Percentiles rank a stretch among this genome's conserved stretches.
Evolutionary conservation across 257 asterid species (phyloP).

Genomic region (Lithospermum erythrorhizon): DNA sequence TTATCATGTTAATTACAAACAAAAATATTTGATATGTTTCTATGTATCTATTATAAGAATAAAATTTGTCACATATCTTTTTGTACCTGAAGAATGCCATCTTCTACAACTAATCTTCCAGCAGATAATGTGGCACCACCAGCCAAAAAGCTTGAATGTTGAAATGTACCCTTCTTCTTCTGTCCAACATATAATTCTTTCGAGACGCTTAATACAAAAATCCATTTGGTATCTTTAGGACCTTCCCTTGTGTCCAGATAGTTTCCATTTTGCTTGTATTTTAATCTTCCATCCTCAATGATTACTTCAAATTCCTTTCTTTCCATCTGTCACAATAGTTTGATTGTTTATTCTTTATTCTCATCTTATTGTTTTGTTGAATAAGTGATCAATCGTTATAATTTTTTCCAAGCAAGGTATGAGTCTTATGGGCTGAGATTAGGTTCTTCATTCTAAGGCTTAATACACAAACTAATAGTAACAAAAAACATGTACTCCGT

Average conservation of each 20-base stretch:
- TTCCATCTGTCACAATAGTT: slow-evolving; percentile 29
- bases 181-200: slow-evolving; percentile 38
- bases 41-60: too few species aligned
- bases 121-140: slow-evolving; percentile 60
- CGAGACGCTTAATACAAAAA: slow-evolving; percentile 56
- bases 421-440: too few species aligned
- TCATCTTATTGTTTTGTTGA: too few species aligned
- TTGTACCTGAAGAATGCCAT: slow-evolving; percentile 50
- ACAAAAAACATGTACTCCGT: too few species aligned
- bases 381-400: too few species aligned
- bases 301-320: slow-evolving; percentile 49
- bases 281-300: slow-evolving; percentile 41
- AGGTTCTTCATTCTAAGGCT: too few species aligned
- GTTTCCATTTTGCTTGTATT: slow-evolving; percentile 39
- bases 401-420: too few species aligned
- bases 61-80: neutral
- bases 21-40: neutral
- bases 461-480: too few species aligned
- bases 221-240: slow-evolving; percentile 47
- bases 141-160: slow-evolving; percentile 51
- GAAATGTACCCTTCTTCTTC: slow-evolving; percentile 48
- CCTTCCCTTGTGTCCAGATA: slow-evolving; percentile 25
- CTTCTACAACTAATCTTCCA: slow-evolving; percentile 47
- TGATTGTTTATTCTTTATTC: neutral
- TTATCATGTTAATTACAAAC: neutral